Conservation (phyloP, 2,329 filamentous ascomycete genomes). For the Huntiella moniliformis region DNA sequence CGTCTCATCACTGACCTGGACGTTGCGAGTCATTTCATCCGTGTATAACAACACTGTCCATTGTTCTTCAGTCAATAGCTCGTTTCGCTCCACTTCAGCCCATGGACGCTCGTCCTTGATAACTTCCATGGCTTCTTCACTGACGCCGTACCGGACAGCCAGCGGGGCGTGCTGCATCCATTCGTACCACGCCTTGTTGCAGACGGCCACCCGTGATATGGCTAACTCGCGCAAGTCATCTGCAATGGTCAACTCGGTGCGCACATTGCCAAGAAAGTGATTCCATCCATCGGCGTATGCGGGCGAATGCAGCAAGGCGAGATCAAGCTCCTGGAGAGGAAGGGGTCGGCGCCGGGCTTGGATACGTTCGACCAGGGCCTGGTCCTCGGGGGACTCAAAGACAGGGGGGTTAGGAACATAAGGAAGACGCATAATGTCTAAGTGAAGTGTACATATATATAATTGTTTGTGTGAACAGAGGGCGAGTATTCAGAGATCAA, state of each 20-base stretch:
- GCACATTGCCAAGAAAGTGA: constrained; percentile 44
- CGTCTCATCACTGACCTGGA: constrained; percentile 48
- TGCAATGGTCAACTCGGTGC: constrained; percentile 31
- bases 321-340: constrained; percentile 55
- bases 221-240: constrained; percentile 53
- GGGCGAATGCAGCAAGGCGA: constrained; percentile 56
- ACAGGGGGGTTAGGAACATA: constrained; percentile 38
- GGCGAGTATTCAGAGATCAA: background rate
- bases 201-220: constrained; percentile 62
- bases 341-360: constrained; percentile 46
- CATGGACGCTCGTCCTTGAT: constrained; percentile 21
- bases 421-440: constrained; percentile 43
- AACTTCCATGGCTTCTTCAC: constrained; percentile 28
- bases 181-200: constrained; percentile 72
- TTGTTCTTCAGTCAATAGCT: constrained; percentile 36
- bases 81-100: constrained; percentile 17
- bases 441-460: background rate
- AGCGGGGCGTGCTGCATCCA: constrained; percentile 65
- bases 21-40: constrained; percentile 66
- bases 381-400: constrained; percentile 26
- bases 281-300: constrained; percentile 62
- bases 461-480: background rate
- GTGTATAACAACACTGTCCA: constrained; percentile 54
- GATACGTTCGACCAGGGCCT: constrained; percentile 44
- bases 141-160: constrained; percentile 37